phyloP scores from a whole-genome alignment of 192 early-diverging fungal genomes.

The Rhizophagus prolifer region DNA sequence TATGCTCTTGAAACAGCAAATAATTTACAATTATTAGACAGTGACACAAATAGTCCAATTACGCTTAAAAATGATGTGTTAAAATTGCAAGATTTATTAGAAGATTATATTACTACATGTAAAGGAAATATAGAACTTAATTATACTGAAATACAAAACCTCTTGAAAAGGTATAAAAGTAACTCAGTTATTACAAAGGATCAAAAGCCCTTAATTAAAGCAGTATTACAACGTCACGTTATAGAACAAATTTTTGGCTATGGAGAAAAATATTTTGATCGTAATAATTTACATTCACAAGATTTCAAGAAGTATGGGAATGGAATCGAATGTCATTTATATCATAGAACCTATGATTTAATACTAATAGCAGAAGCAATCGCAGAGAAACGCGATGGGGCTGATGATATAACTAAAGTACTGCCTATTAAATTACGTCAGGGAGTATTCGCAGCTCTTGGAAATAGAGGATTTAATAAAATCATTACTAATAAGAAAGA shows the following conservation, averaged over 20 bases:
- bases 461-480: slow-evolving; percentile 3
- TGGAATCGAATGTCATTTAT: background rate
- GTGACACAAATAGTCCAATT: slow-evolving; percentile 16
- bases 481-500: background rate
- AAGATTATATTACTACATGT: background rate
- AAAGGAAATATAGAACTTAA: slow-evolving; percentile 6
- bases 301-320: background rate
- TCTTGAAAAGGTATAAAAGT: slow-evolving; percentile 5
- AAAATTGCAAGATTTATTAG: slow-evolving; percentile 1
- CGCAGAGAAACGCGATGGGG: background rate
- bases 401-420: background rate
- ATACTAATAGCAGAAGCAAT: background rate
- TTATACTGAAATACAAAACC: background rate
- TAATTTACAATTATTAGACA: slow-evolving; percentile 8
- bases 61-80: background rate
- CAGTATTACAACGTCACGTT: slow-evolving; percentile 19
- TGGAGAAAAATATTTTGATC: background rate
- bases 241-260: background rate
- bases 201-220: background rate
- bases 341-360: background rate
- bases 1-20: slow-evolving; percentile 11
- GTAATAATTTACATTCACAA: too few species aligned
- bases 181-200: background rate
- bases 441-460: slow-evolving; percentile 19
- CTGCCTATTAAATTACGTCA: slow-evolving; percentile 22